Evolutionary conservation across 2,329 filamentous ascomycete species (phyloP).

Genomic region (Lachnum nothofagi): DNA sequence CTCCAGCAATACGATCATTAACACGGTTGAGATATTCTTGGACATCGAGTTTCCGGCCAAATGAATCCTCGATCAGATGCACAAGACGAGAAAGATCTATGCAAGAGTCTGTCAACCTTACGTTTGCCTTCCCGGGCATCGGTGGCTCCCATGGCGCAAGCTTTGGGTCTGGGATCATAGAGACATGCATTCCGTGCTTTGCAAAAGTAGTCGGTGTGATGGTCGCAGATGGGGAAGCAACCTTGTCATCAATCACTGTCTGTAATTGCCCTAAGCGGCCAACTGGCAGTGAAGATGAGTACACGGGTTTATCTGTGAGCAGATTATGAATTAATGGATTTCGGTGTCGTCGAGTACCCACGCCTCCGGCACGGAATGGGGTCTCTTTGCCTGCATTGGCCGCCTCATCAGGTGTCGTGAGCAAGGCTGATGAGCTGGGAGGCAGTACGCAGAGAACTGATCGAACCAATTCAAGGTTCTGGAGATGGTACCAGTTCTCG

Average conservation of each 20-base stretch:
- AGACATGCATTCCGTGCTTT: conserved; percentile 86
- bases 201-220: conserved; percentile 67
- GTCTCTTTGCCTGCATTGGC: conserved; percentile 45
- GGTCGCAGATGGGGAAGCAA: conserved; percentile 32
- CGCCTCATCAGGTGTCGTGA: conserved; percentile 81
- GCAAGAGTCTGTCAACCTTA: conserved; percentile 71
- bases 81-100: conserved; percentile 81
- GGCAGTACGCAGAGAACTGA: conserved; percentile 71
- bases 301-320: conserved; percentile 86
- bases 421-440: conserved; percentile 76
- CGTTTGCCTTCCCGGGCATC: conserved; percentile 50
- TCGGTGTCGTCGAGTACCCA: conserved; percentile 51
- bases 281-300: conserved; percentile 83
- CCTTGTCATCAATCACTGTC: conserved; percentile 12
- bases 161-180: conserved; percentile 70
- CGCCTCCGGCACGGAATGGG: conserved; percentile 30
- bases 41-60: conserved; percentile 77
- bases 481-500: conserved; percentile 47
- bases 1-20: conserved; percentile 72
- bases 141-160: conserved; percentile 64
- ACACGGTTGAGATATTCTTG: conserved; percentile 79
- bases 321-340: conserved; percentile 95
- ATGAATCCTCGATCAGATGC: conserved; percentile 88
- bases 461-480: conserved; percentile 70
- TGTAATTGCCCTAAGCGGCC: conserved; percentile 47